A percentile compares a stretch with the other conserved stretches of the same genome.
These are phyloP conservation scores for Durusdinium trenchii DNA, from an alignment of 73 alveolate species.

Conservation along the genomic window DNA sequence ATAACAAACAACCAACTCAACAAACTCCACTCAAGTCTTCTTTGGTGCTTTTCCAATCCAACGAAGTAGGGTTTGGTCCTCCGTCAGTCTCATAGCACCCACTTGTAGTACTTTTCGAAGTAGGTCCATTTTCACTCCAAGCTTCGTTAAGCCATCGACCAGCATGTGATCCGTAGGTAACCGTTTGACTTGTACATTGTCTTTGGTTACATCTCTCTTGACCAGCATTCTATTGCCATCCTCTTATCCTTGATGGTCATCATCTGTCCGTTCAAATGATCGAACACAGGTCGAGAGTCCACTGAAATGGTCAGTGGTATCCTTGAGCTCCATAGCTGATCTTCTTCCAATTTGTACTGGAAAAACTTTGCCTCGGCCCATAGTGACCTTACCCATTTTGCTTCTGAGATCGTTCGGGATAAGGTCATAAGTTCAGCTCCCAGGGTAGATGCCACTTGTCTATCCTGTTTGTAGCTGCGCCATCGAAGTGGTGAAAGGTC, in stretches of 20 bases:
- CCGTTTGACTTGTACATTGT: neutral
- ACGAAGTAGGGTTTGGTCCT: neutral
- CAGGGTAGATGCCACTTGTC: neutral
- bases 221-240: constrained; percentile 30
- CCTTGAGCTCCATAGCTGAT: neutral
- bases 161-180: constrained; percentile 15
- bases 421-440: constrained; percentile 20
- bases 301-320: neutral
- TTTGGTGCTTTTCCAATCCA: constrained; percentile 6
- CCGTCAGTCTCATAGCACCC: neutral
- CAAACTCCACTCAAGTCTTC: no score
- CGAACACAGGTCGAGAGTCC: neutral
- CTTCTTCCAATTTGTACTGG: neutral
- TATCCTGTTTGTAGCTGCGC: neutral
- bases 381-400: neutral
- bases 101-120: neutral
- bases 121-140: neutral
- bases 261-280: neutral
- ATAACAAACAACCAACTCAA: no score
- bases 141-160: constrained; percentile 3
- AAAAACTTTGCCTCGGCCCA: neutral
- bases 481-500: neutral
- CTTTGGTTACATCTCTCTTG: neutral
- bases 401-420: neutral
- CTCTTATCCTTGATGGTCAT: neutral